Evolutionary conservation across 208 protist genomes (phyloP).

Genomic region (Novymonas esmeraldas): DNA sequence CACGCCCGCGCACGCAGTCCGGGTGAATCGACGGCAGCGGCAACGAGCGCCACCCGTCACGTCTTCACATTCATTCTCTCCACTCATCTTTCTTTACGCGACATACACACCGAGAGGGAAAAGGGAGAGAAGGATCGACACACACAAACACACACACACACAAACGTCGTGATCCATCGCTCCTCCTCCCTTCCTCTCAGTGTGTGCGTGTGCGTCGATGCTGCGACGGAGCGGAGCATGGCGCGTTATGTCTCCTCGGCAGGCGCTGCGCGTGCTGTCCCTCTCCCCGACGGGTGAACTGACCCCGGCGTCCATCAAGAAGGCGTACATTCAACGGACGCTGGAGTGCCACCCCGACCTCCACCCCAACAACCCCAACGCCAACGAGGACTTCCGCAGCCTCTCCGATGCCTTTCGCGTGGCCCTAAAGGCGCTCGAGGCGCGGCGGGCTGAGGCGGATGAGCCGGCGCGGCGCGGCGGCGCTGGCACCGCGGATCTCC

Average conservation of each 20-base stretch:
- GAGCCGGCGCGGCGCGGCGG: neutral
- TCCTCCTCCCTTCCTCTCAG: neutral
- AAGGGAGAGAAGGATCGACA: neutral
- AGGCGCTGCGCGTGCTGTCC: constrained; percentile 58
- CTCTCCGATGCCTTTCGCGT: constrained; percentile 80
- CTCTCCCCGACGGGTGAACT: constrained; percentile 40
- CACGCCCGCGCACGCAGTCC: neutral
- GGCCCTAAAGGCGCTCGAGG: constrained; percentile 68
- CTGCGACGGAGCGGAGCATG: constrained; percentile 22
- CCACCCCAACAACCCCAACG: constrained; percentile 67
- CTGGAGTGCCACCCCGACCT: constrained; percentile 85
- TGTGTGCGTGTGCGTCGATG: constrained; percentile 18
- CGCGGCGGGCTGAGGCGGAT: constrained; percentile 9
- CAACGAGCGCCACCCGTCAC: too few relatives aligned
- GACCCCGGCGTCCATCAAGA: constrained; percentile 66
- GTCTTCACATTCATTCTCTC: too few relatives aligned
- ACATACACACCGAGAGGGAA: neutral
- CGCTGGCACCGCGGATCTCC: constrained; percentile 14
- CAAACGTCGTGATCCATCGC: too few relatives aligned
- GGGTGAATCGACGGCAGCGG: neutral
- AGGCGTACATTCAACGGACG: constrained; percentile 78
- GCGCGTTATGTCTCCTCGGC: constrained; percentile 59
- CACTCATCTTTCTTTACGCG: too few relatives aligned
- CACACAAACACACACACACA: neutral
- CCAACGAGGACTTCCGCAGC: constrained; percentile 70